Percentiles rank a stretch among this genome's conserved stretches.
phyloP scores from a whole-genome alignment of 371 early-diverging fungal species.

The Fennellomyces sp. region DNA sequence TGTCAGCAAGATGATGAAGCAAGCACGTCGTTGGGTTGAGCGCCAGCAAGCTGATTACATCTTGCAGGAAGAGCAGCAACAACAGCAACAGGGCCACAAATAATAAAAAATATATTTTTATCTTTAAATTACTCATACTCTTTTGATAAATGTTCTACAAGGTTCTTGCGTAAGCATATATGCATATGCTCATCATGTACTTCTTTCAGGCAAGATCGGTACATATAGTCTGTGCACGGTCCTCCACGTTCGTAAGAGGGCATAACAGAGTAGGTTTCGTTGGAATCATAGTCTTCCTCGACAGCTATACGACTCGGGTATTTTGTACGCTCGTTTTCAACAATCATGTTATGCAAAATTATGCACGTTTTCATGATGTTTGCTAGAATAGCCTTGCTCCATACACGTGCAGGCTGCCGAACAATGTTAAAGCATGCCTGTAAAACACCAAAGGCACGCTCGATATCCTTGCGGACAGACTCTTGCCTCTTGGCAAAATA shows the following conservation, averaged over 20 bases:
- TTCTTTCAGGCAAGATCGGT: not conserved
- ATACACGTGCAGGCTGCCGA: not conserved
- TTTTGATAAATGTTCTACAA: not conserved
- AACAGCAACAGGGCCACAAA: too few relatives aligned
- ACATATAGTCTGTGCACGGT: not conserved
- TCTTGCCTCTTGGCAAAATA: not conserved
- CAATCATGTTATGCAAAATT: conserved; percentile 2
- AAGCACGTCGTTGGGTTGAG: too few relatives aligned
- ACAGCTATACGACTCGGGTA: not conserved
- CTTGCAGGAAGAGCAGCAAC: not conserved
- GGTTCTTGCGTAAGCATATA: not conserved
- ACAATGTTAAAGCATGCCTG: not conserved
- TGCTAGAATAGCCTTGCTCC: not conserved
- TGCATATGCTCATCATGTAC: not conserved
- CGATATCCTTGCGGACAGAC: not conserved
- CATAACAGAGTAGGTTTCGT: not conserved
- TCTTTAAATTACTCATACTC: not conserved
- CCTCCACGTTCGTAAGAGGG: not conserved
- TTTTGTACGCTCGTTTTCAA: not conserved
- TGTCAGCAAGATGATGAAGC: too few relatives aligned
- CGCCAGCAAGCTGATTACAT: not conserved
- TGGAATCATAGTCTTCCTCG: not conserved
- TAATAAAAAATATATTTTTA: too few relatives aligned
- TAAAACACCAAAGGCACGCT: not conserved
- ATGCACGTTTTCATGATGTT: not conserved